Conservation (phyloP, 2,329 filamentous ascomycete species). For the Aphanocladium album region DNA sequence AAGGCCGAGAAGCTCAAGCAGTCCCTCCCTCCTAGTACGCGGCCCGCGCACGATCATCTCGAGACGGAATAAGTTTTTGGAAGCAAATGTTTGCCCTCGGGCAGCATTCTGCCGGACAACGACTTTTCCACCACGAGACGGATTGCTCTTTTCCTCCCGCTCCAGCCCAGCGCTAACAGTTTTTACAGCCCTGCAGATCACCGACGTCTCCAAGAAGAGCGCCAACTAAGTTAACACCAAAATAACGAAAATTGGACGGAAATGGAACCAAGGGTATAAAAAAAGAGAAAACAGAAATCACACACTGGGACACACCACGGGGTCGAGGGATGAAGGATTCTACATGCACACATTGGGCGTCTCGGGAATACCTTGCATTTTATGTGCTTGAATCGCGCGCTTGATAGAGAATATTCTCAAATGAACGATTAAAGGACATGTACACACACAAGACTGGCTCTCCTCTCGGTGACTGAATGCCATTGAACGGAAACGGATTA, state of each 20-base stretch:
- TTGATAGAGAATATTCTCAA: constrained; percentile 29
- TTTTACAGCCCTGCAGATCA: constrained; percentile 46
- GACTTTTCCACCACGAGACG: not conserved
- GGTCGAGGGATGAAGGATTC: constrained; percentile 27
- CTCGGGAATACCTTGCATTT: constrained; percentile 51
- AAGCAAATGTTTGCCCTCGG: not conserved
- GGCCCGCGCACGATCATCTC: not conserved
- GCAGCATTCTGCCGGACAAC: not conserved
- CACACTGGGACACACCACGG: constrained; percentile 17
- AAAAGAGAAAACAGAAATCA: not conserved
- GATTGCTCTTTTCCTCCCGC: not conserved
- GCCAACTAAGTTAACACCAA: constrained; percentile 24
- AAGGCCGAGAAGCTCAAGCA: constrained; percentile 99
- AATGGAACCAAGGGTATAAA: constrained; percentile 9
- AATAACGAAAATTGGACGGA: constrained; percentile 17
- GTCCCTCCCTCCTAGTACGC: constrained; percentile 92
- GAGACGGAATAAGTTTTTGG: not conserved
- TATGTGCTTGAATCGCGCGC: constrained; percentile 35
- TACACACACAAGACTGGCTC: not conserved
- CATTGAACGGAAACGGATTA: not conserved
- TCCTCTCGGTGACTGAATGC: not conserved
- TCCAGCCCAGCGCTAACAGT: constrained; percentile 15
- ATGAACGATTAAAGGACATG: constrained; percentile 15
- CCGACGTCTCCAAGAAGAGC: constrained; percentile 52
- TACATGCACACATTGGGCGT: constrained; percentile 46